These are phyloP conservation scores for Peronospora belbahrii DNA, from an alignment of 352 stramenopile genomes.

Conservation along the genomic window DNA sequence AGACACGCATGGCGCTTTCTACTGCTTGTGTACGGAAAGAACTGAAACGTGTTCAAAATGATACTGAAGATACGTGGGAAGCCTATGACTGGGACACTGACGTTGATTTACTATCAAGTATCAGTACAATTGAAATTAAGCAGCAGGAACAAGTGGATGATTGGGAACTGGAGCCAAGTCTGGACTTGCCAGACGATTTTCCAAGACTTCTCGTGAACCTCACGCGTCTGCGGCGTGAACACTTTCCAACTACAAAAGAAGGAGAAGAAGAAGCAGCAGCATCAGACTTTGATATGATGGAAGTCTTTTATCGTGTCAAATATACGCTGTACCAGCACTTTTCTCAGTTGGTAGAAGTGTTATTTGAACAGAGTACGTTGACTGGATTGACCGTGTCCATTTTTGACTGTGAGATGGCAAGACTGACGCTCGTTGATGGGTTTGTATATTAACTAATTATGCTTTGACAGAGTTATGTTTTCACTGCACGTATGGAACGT, in stretches of 20 bases:
- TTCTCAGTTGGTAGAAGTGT: conserved; percentile 45
- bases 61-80: conserved; percentile 34
- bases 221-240: conserved; percentile 41
- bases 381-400: neutral
- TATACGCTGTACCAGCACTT: conserved; percentile 47
- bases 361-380: conserved; percentile 57
- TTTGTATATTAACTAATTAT: too few species aligned
- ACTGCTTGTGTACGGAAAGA: neutral
- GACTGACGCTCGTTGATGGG: neutral
- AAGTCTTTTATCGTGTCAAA: conserved; percentile 44
- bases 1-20: conserved; percentile 1
- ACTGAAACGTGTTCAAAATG: conserved; percentile 7
- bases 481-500: conserved; percentile 60
- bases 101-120: neutral
- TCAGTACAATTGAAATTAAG: neutral
- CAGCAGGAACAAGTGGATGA: conserved; percentile 10
- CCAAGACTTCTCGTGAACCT: conserved; percentile 62
- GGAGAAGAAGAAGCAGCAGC: too few species aligned
- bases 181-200: conserved; percentile 58
- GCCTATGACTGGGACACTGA: conserved; percentile 35
- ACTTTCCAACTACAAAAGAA: conserved; percentile 28
- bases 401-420: neutral
- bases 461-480: conserved; percentile 44
- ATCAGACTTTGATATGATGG: conserved; percentile 23
- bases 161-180: conserved; percentile 32